Evolutionary conservation across 2,329 filamentous ascomycete species (phyloP), one percentile per base, ranked within the genome.

Genomic region (Emydomyces testavorans): DNA sequence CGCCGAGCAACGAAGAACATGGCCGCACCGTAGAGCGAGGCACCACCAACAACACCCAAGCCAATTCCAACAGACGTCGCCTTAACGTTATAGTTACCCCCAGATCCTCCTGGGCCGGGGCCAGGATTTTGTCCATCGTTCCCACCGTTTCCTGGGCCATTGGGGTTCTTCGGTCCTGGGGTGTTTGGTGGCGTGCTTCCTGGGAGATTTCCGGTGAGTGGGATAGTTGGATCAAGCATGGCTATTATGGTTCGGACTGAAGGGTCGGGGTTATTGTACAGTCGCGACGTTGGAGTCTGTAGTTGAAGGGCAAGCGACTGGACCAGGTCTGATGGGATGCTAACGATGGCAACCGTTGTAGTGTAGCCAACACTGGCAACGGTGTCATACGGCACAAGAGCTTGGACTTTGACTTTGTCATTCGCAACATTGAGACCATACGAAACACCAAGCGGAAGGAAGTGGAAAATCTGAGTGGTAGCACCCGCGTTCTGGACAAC

Each of bases 1-100:
- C 89, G 79, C 52, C 88, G 82, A 42, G 89, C 89, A 56, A 94
- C 79, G 60, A 92, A 81, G 71, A 94, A 90, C 89, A 95, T 94
- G 64, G 86, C 88, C 10, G 84, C 85, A 60, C 88, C 89, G 57
- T 94, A 94, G n/a, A 87, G 81, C 43, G 82, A 83, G 35, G 85
- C 86, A 60, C 88, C 81, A 36, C 78, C 77, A 26, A 89, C 78
- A 21, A 85, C 83, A 58, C 85, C 86, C 18, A 86, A 74, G 49
- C 83, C 85, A 59, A 94, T 84, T 60, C 68, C 77, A 54, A 71
- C 78, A 59, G 71, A 82, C 64, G 65, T 70, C 26, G 64, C 59
- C 44, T 61, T 62, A 34, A 68, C 62, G 29, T 62, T 56, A 41
- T 62, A 62, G 20, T 62, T 60, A 50, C 55, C 61, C 57, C 65